These are phyloP conservation scores for Lasiodiplodia citricola DNA, from an alignment of 2,329 filamentous ascomycete genomes.

Conservation along the genomic window DNA sequence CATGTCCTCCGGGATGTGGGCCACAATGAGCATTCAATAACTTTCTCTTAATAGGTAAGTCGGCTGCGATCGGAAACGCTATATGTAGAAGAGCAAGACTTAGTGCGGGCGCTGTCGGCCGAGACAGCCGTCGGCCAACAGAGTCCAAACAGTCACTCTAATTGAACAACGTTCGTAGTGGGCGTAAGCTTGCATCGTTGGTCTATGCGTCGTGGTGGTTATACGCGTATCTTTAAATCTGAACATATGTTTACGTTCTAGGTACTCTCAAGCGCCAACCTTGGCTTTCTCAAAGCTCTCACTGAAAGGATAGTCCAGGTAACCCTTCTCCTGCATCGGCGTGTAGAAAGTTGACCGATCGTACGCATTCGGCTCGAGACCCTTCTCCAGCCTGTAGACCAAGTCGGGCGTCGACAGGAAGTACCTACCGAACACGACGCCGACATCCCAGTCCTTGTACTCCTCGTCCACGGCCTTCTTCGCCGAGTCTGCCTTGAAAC, in stretches of 20 bases:
- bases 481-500: conserved; percentile 47
- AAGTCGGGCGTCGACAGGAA: conserved; percentile 58
- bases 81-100: too few relatives aligned
- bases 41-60: too few relatives aligned
- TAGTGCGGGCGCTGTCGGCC: too few relatives aligned
- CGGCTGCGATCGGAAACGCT: background rate
- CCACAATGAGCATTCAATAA: background rate
- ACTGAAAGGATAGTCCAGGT: conserved; percentile 50
- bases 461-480: conserved; percentile 45
- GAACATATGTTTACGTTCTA: background rate
- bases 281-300: conserved; percentile 33
- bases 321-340: conserved; percentile 42
- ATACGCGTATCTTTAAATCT: too few relatives aligned
- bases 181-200: too few relatives aligned
- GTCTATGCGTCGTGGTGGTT: too few relatives aligned
- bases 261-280: conserved; percentile 10
- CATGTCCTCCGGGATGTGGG: background rate
- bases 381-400: conserved; percentile 50
- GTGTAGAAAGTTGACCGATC: conserved; percentile 54
- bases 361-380: conserved; percentile 51
- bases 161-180: too few relatives aligned
- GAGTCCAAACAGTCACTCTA: too few relatives aligned
- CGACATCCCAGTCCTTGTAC: conserved; percentile 49
- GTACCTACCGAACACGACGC: conserved; percentile 55
- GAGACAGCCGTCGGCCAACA: too few relatives aligned